Base-by-base conservation (phyloP, 441 rosid species). In the Melastoma candidum region DNA sequence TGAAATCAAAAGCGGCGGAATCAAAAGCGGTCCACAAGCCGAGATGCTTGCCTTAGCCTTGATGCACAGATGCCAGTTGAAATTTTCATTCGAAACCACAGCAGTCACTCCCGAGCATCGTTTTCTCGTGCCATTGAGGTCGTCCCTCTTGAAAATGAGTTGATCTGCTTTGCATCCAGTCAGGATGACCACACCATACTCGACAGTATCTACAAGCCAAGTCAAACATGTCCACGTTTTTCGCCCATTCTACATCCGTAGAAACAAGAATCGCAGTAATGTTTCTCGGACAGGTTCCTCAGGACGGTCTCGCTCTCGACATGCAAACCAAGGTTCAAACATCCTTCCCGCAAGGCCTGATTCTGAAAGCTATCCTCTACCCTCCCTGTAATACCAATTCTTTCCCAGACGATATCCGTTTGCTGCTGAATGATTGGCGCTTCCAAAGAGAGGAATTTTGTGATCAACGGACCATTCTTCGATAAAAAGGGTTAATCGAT, bases 171-270 rank as follows among this genome's bases (percentile, higher is more conserved):
- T 88, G 73, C 94, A 87, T 53, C 83, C 94, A 3, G 95, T 75
- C 50, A 92, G 12, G 49, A 92, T 77, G 27, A 92, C 86, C 2
- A 95, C 80, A 1, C 85, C 89, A 2, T 73, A 65, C 7, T 63
- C 61, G 48, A 88, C 82, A 0, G 98, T 94, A 54, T 87, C 94
- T 0, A 85, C 82, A 27, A 92, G 72, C 98, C 98, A 92, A 2
- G 94, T 85, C 2, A 49, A 50, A 47, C 87, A 89, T 1, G 87
- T 82, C 59, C 98, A 58, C 64, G 82, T 63, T 92, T 92, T 48
- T 92, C 98, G 32, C 96, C 96, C 25, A 48, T 71, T 60, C 59
- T 75, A 47, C 98, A 88, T 7, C 98, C 98, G 53, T 77, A 74
- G 41, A 88, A 77, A 47, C 98, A 92, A 4, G 82, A 79, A 44